Conservation (phyloP, 495 filamentous ascomycete species). For the Hypomontagnella monticulosa region DNA sequence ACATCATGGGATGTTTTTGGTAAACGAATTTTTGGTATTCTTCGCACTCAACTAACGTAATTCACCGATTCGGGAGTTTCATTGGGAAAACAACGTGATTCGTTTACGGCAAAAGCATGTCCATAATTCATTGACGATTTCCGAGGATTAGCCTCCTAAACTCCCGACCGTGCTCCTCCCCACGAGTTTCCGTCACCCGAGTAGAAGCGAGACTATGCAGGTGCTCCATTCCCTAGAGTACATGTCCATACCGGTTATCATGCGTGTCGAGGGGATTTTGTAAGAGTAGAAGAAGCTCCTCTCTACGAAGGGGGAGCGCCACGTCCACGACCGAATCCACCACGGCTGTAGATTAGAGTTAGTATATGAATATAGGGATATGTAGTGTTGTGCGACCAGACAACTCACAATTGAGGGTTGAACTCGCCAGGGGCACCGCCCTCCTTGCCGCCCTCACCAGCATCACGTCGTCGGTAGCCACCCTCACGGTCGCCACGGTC, state of each 20-base stretch:
- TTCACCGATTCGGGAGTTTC: conserved; percentile 25
- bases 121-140: conserved; percentile 52
- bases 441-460: conserved; percentile 92
- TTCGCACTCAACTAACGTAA: conserved; percentile 17
- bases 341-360: conserved; percentile 68
- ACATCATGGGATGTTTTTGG: no score
- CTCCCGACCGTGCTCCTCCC: conserved; percentile 53
- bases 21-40: conserved; percentile 4
- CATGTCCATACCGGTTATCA: conserved; percentile 58
- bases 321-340: conserved; percentile 92
- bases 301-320: conserved; percentile 73
- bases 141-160: conserved; percentile 54
- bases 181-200: conserved; percentile 62
- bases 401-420: conserved; percentile 84
- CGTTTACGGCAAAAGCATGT: conserved; percentile 47
- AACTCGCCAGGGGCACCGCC: conserved; percentile 94
- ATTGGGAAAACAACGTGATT: conserved; percentile 17
- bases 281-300: conserved; percentile 47
- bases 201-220: conserved; percentile 58
- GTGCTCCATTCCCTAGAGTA: conserved; percentile 61
- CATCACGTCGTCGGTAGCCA: conserved; percentile 89
- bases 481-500: conserved; percentile 85
- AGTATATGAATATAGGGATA: conserved; percentile 28
- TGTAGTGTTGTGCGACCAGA: conserved; percentile 1
- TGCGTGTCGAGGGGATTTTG: conserved; percentile 54